Percentiles rank a stretch among this genome's conserved stretches.
Conservation (phyloP, 2,329 filamentous ascomycete species). For the Westerdykella sp. region DNA sequence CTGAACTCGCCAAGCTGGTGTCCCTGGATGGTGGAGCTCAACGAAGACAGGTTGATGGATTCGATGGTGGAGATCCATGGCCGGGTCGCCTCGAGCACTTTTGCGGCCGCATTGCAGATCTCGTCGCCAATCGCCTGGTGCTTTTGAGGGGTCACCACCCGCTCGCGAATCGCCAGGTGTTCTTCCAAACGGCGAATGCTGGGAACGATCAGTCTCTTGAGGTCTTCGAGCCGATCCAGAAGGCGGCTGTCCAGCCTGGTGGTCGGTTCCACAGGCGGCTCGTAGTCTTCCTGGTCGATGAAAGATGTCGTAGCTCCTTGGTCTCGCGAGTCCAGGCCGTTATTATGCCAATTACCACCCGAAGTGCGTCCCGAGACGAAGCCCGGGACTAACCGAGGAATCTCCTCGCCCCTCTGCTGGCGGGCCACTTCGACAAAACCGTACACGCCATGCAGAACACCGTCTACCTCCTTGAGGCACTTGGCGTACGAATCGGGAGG, state of each 20-base stretch:
- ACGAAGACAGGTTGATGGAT: slow-evolving; percentile 77
- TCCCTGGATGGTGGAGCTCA: slow-evolving; percentile 73
- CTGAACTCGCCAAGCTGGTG: slow-evolving; percentile 83
- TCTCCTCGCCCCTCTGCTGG: slow-evolving; percentile 87
- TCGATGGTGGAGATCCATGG: slow-evolving; percentile 87
- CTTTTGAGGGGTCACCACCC: slow-evolving; percentile 69
- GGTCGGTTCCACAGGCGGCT: slow-evolving; percentile 64
- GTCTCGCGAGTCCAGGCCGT: slow-evolving; percentile 59
- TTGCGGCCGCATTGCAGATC: slow-evolving; percentile 70
- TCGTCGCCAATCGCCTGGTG: slow-evolving; percentile 78
- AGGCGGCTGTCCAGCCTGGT: slow-evolving; percentile 68
- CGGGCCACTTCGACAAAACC: slow-evolving; percentile 94
- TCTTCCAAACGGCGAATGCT: slow-evolving; percentile 85
- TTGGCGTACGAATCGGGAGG: slow-evolving; percentile 91
- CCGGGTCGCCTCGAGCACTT: slow-evolving; percentile 80
- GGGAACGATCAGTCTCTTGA: slow-evolving; percentile 77
- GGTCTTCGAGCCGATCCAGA: slow-evolving; percentile 76
- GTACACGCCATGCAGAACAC: slow-evolving; percentile 86
- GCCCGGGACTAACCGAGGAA: slow-evolving; percentile 85
- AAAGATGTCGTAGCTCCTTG: slow-evolving; percentile 61
- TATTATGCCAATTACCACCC: slow-evolving; percentile 81
- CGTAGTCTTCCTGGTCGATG: slow-evolving; percentile 80
- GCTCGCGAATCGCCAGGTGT: slow-evolving; percentile 68
- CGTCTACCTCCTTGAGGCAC: slow-evolving; percentile 94
- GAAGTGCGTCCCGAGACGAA: slow-evolving; percentile 81